phyloP scores from a whole-genome alignment of 371 early-diverging fungal species.

The Lichtheimia corymbifera region DNA sequence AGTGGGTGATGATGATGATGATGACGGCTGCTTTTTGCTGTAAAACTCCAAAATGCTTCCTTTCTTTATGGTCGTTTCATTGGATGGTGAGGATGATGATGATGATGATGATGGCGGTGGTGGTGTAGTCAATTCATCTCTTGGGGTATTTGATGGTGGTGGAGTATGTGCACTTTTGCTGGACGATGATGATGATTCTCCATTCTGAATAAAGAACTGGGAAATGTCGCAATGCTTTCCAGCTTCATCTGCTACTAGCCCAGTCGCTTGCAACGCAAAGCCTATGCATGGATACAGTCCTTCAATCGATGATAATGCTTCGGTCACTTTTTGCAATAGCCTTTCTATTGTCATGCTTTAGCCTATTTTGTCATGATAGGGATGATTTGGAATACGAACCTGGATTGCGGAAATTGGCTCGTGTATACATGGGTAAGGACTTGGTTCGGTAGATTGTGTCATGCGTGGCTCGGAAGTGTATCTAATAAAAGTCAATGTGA shows the following conservation, averaged over 20 bases:
- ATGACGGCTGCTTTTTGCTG: background rate
- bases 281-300: slow-evolving; percentile 37
- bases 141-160: background rate
- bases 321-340: slow-evolving; percentile 23
- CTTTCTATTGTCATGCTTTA: slow-evolving; percentile 14
- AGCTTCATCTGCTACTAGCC: slow-evolving; percentile 26
- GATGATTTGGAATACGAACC: slow-evolving; percentile 15
- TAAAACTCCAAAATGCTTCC: too few species aligned
- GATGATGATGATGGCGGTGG: background rate
- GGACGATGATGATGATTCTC: too few species aligned
- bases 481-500: slow-evolving; percentile 5
- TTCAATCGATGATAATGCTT: slow-evolving; percentile 21
- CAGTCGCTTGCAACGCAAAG: slow-evolving; percentile 35
- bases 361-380: background rate
- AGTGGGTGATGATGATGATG: background rate
- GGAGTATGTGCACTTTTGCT: slow-evolving; percentile 7
- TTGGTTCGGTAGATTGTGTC: slow-evolving; percentile 28
- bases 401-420: slow-evolving; percentile 19
- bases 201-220: slow-evolving; percentile 25
- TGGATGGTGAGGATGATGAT: background rate
- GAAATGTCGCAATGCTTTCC: slow-evolving; percentile 28
- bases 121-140: background rate
- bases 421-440: slow-evolving; percentile 24
- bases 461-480: slow-evolving; percentile 6
- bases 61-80: too few species aligned